Percentiles rank a stretch among this genome's conserved stretches.
These are phyloP conservation scores for Telfairia occidentalis DNA, from an alignment of 331 rosid genomes.

Conservation along the genomic window DNA sequence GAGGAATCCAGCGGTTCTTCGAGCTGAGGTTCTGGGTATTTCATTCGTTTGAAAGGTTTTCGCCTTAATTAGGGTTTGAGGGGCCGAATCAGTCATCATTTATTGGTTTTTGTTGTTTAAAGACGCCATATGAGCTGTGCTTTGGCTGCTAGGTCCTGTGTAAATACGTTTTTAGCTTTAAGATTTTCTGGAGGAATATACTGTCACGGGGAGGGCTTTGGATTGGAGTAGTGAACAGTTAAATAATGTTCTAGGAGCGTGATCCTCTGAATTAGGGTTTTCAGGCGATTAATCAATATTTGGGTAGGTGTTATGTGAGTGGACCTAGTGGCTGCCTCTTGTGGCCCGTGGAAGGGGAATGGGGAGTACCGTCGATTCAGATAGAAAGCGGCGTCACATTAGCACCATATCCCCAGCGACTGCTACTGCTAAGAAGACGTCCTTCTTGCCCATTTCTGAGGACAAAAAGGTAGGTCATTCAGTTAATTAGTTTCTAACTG, in stretches of 20 bases:
- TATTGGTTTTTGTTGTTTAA: neutral
- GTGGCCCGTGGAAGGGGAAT: slow-evolving; percentile 42
- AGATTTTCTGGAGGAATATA: neutral
- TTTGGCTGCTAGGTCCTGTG: neutral
- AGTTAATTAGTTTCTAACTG: neutral
- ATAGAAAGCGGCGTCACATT: slow-evolving; percentile 89
- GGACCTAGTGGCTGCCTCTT: slow-evolving; percentile 29
- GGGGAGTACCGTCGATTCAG: slow-evolving; percentile 88
- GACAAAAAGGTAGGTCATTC: slow-evolving; percentile 61
- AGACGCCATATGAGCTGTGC: neutral
- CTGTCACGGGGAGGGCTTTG: neutral
- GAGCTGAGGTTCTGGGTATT: neutral
- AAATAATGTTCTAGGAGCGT: neutral
- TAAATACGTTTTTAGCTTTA: neutral
- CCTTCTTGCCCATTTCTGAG: slow-evolving; percentile 59
- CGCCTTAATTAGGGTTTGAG: neutral
- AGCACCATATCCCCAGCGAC: slow-evolving; percentile 72
- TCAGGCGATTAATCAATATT: neutral
- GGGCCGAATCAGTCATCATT: neutral
- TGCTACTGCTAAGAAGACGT: slow-evolving; percentile 53
- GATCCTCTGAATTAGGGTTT: slow-evolving; percentile 41
- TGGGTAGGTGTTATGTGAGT: slow-evolving; percentile 29
- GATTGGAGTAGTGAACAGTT: neutral
- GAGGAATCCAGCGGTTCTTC: neutral
- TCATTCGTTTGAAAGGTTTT: neutral